phyloP scores from a whole-genome alignment of 768 basidiomycete genomes.

The Xerocomellus intermedius region DNA sequence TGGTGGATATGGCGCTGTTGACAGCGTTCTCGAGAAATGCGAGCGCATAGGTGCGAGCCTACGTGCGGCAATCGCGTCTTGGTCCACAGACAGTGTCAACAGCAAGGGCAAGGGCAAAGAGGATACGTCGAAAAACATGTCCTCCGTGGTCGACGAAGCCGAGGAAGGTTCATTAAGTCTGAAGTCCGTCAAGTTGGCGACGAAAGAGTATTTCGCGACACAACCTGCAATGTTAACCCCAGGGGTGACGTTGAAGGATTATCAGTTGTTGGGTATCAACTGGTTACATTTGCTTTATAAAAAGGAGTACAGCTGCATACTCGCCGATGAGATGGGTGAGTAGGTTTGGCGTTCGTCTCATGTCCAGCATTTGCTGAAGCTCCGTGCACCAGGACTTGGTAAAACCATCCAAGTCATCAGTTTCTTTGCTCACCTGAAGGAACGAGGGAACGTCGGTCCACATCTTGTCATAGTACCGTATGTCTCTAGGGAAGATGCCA shows the following conservation, averaged over 20 bases:
- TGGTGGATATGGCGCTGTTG: conserved; percentile 82
- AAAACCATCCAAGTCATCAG: conserved; percentile 99
- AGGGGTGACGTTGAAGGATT: conserved; percentile 85
- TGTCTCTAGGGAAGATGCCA: conserved; percentile 32
- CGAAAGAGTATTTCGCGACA: conserved; percentile 64
- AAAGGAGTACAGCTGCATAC: conserved; percentile 83
- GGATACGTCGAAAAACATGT: conserved; percentile 22
- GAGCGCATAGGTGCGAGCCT: conserved; percentile 81
- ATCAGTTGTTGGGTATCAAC: conserved; percentile 96
- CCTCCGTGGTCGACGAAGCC: conserved; percentile 32
- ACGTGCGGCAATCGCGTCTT: conserved; percentile 71
- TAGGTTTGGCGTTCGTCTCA: conserved; percentile 8
- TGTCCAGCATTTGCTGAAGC: not conserved
- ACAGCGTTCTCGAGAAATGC: conserved; percentile 84
- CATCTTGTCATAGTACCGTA: conserved; percentile 96
- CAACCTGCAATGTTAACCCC: conserved; percentile 72
- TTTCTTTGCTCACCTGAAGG: conserved; percentile 88
- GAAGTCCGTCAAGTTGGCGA: conserved; percentile 41
- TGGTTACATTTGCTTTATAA: conserved; percentile 90
- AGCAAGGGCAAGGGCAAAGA: conserved; percentile 41
- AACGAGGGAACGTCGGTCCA: conserved; percentile 74
- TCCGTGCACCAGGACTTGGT: conserved; percentile 68
- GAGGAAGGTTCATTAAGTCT: conserved; percentile 68
- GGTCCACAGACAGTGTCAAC: conserved; percentile 47
- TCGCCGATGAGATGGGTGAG: conserved; percentile 99